phyloP scores from a whole-genome alignment of 2,329 filamentous ascomycete genomes.

The Exserohilum turcica region DNA sequence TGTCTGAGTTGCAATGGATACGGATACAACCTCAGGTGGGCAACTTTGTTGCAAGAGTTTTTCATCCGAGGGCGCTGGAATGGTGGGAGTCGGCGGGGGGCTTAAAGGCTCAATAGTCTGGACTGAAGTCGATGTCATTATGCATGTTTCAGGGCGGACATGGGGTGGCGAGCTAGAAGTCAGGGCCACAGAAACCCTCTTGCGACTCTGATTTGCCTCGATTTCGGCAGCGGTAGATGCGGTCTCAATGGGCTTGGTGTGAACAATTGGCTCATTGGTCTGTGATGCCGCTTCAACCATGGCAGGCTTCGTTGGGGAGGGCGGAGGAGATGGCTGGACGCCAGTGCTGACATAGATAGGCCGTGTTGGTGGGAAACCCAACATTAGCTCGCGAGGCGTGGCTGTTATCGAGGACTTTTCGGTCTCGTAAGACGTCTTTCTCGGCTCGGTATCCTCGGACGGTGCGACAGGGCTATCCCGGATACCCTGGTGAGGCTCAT shows the following conservation, averaged over 20 bases:
- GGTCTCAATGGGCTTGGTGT: constrained; percentile 31
- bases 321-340: constrained; percentile 81
- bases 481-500: constrained; percentile 30
- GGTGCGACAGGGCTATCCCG: constrained; percentile 28
- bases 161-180: constrained; percentile 18
- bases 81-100: constrained; percentile 68
- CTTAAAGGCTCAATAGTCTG: constrained; percentile 69
- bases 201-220: constrained; percentile 75
- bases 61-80: constrained; percentile 49
- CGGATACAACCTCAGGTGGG: constrained; percentile 56
- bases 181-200: constrained; percentile 60
- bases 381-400: constrained; percentile 32
- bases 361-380: constrained; percentile 43
- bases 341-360: constrained; percentile 73
- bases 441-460: constrained; percentile 31
- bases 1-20: constrained; percentile 68
- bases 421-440: constrained; percentile 30
- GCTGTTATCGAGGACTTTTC: constrained; percentile 30
- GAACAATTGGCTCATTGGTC: constrained; percentile 25
- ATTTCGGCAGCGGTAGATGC: constrained; percentile 53
- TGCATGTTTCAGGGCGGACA: constrained; percentile 20
- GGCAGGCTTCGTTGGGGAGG: constrained; percentile 64
- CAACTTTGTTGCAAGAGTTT: constrained; percentile 45
- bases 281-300: constrained; percentile 31
- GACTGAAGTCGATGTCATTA: constrained; percentile 68